A percentile compares a stretch with the other conserved stretches of the same genome.
Conservation (phyloP, 192 early-diverging fungal genomes). For the Coemansia sp. region DNA sequence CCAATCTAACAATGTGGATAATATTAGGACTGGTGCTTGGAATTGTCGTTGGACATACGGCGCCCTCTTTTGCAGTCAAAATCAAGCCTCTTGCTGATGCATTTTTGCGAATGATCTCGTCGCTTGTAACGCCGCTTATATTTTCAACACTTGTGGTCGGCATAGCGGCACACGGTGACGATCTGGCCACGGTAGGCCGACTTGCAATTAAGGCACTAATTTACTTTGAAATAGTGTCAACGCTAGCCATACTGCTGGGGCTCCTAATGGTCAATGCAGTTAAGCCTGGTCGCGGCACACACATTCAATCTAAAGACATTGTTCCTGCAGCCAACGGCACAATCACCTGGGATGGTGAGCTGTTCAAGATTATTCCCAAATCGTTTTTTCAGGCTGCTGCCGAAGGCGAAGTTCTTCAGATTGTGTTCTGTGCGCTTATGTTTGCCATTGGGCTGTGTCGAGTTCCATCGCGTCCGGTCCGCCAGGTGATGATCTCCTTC, state of each 20-base stretch:
- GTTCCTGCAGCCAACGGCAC: slow-evolving; percentile 10
- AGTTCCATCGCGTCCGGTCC: slow-evolving; percentile 30
- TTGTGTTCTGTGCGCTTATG: slow-evolving; percentile 64
- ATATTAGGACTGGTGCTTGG: slow-evolving; percentile 49
- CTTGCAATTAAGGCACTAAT: slow-evolving; percentile 66
- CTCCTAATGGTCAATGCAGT: slow-evolving; percentile 61
- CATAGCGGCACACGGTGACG: slow-evolving; percentile 72
- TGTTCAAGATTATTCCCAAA: slow-evolving; percentile 59
- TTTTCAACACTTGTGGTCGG: slow-evolving; percentile 71
- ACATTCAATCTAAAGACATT: slow-evolving; percentile 16
- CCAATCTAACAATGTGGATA: slow-evolving; percentile 55
- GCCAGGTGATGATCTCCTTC: slow-evolving; percentile 53
- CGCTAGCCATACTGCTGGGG: slow-evolving; percentile 64
- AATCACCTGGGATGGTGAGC: slow-evolving; percentile 57
- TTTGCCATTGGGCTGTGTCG: slow-evolving; percentile 60
- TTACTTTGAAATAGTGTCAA: slow-evolving; percentile 67
- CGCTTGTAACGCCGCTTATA: slow-evolving; percentile 60
- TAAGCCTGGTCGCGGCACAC: slow-evolving; percentile 61
- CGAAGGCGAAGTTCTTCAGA: slow-evolving; percentile 51
- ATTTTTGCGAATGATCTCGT: slow-evolving; percentile 57
- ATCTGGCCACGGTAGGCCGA: slow-evolving; percentile 57
- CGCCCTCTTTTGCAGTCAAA: slow-evolving; percentile 38
- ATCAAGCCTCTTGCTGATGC: slow-evolving; percentile 52
- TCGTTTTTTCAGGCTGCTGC: slow-evolving; percentile 57
- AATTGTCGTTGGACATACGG: slow-evolving; percentile 53